Percentiles rank a stretch among this genome's conserved stretches.
phyloP scores from a whole-genome alignment of 495 filamentous ascomycete species.

The Penicillium steckii region DNA sequence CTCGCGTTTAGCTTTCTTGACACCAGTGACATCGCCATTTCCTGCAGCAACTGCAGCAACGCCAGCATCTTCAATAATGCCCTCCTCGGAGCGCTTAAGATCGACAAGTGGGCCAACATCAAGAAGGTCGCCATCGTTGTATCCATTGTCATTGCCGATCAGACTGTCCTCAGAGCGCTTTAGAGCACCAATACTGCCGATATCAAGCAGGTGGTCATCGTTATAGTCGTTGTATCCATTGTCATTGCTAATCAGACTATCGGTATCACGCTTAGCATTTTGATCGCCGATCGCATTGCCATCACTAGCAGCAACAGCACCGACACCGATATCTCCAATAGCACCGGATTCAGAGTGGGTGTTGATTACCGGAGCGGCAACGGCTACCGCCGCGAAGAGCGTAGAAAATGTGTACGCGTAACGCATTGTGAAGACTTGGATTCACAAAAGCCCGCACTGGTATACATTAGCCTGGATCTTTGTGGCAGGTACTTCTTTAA shows the following conservation, averaged over 20 bases:
- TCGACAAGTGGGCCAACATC: no score
- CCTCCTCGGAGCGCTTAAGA: neutral
- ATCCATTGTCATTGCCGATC: neutral
- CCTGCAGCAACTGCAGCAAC: neutral
- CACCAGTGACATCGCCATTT: neutral
- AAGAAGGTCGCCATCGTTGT: no score
- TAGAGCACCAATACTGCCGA: neutral
- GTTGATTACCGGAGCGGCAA: conserved; percentile 2
- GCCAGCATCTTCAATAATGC: neutral
- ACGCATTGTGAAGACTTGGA: neutral
- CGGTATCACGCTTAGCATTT: neutral
- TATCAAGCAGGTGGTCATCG: neutral
- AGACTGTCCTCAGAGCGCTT: neutral
- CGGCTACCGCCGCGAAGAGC: conserved; percentile 5
- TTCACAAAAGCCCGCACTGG: neutral
- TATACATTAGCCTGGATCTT: neutral
- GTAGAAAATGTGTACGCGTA: conserved; percentile 4
- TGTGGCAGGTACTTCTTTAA: no score
- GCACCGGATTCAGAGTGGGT: neutral
- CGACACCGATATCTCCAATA: neutral
- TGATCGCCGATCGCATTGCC: neutral
- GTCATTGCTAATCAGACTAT: neutral
- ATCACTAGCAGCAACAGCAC: neutral
- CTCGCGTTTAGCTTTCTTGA: conserved; percentile 1
- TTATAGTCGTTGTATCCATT: neutral